These are phyloP conservation scores for Coniochaeta sp. DNA, from an alignment of 2,329 filamentous ascomycete genomes.

Conservation along the genomic window DNA sequence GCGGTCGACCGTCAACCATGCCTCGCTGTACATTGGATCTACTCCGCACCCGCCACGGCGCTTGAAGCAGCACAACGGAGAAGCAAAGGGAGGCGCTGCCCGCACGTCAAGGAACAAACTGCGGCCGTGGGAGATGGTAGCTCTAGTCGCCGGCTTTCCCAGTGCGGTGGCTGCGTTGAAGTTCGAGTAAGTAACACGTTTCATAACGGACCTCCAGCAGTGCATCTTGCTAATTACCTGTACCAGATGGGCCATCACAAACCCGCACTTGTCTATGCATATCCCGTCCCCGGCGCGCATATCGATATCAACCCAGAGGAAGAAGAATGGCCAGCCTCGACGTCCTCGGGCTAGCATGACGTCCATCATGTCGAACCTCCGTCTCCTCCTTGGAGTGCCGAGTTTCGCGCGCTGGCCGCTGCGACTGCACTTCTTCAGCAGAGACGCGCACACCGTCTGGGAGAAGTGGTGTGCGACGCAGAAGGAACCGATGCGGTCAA, in stretches of 20 bases:
- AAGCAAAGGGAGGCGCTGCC: conserved; percentile 70
- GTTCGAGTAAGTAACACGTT: conserved; percentile 66
- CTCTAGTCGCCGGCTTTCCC: conserved; percentile 80
- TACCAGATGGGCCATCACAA: conserved; percentile 81
- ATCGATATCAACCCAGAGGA: conserved; percentile 40
- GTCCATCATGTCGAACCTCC: conserved; percentile 71
- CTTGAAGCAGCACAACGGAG: conserved; percentile 86
- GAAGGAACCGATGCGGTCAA: conserved; percentile 35
- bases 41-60: conserved; percentile 83
- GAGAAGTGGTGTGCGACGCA: conserved; percentile 44
- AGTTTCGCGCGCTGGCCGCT: conserved; percentile 84
- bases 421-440: conserved; percentile 67
- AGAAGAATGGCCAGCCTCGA: conserved; percentile 45
- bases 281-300: conserved; percentile 61
- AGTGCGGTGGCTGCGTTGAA: conserved; percentile 82
- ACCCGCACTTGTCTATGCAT: conserved; percentile 74
- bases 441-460: conserved; percentile 67
- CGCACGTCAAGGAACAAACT: conserved; percentile 61
- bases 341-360: conserved; percentile 53
- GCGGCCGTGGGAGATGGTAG: conserved; percentile 87
- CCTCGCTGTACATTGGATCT: conserved; percentile 79
- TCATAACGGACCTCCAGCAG: neutral
- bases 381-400: conserved; percentile 68
- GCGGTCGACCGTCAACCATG: conserved; percentile 68
- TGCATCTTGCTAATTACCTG: neutral